Conservation (phyloP, 441 rosid species). For the Brassica hybrid region DNA sequence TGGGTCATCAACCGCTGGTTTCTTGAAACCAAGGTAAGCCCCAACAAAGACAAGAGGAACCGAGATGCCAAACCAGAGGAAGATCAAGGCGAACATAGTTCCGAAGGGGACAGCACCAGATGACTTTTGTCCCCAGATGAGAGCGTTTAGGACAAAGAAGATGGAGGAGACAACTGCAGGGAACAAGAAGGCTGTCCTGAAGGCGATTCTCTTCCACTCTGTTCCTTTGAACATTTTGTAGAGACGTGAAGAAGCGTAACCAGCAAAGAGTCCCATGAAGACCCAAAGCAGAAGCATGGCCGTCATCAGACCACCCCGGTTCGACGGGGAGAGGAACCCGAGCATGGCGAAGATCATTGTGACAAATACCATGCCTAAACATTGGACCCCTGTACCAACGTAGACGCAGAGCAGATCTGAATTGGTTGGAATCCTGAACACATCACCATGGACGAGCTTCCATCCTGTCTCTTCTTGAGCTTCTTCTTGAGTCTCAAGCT, state of each 20-base stretch:
- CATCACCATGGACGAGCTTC: conserved; percentile 95
- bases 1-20: conserved; percentile 64
- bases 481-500: conserved; percentile 94
- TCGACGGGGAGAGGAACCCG: conserved; percentile 70
- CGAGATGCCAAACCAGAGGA: conserved; percentile 74
- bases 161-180: conserved; percentile 62
- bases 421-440: conserved; percentile 67
- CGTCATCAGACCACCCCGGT: conserved; percentile 74
- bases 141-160: conserved; percentile 63
- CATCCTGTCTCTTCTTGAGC: conserved; percentile 96
- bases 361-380: conserved; percentile 67
- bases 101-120: conserved; percentile 77
- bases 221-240: conserved; percentile 71
- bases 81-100: conserved; percentile 65
- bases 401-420: conserved; percentile 68
- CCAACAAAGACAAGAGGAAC: conserved; percentile 71
- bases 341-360: conserved; percentile 69
- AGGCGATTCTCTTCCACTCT: conserved; percentile 65
- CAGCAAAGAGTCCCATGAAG: conserved; percentile 74
- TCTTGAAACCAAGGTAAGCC: conserved; percentile 59
- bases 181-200: conserved; percentile 68
- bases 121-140: conserved; percentile 74
- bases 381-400: conserved; percentile 72
- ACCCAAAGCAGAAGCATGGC: conserved; percentile 74
- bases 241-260: conserved; percentile 60